Conservation (phyloP, 2,329 filamentous ascomycete species). For the Incumbomyces lentus region DNA sequence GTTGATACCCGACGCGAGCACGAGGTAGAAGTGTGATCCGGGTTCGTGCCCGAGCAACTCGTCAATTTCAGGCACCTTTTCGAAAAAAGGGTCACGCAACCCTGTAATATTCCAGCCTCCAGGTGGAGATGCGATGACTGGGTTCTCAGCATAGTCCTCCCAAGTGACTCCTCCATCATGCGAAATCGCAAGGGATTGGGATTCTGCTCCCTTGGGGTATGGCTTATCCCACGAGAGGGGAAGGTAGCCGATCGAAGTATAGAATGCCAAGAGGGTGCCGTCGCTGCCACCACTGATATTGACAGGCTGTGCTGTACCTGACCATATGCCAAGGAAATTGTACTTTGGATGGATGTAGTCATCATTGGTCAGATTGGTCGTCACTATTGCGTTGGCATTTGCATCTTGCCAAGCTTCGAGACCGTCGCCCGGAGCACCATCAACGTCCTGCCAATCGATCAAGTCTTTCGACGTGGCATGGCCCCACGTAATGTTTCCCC, state of each 20-base stretch:
- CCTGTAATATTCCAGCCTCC: slow-evolving; percentile 32
- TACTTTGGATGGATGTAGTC: slow-evolving; percentile 31
- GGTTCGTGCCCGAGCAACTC: slow-evolving; percentile 2
- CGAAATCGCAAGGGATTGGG: slow-evolving; percentile 36
- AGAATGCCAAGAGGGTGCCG: slow-evolving; percentile 37
- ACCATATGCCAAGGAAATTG: slow-evolving; percentile 31
- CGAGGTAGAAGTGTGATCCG: slow-evolving; percentile 7
- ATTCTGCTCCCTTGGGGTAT: slow-evolving; percentile 37
- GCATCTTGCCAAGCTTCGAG: background rate
- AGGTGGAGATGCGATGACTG: slow-evolving; percentile 29
- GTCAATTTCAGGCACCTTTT: slow-evolving; percentile 3
- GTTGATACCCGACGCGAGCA: slow-evolving; percentile 7
- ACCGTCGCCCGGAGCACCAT: slow-evolving; percentile 17
- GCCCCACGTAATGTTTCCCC: slow-evolving; percentile 37
- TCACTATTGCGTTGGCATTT: background rate
- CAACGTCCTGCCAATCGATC: slow-evolving; percentile 27
- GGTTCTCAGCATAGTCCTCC: slow-evolving; percentile 37
- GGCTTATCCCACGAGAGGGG: slow-evolving; percentile 37
- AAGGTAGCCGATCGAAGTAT: slow-evolving; percentile 37
- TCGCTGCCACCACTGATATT: slow-evolving; percentile 20
- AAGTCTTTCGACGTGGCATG: slow-evolving; percentile 29
- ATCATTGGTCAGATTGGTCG: background rate
- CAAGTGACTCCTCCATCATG: slow-evolving; percentile 39
- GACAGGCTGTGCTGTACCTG: slow-evolving; percentile 28
- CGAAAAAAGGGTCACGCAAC: slow-evolving; percentile 32